Base-by-base conservation (phyloP, 345 rosid species). In the Pistacia atlantica region DNA sequence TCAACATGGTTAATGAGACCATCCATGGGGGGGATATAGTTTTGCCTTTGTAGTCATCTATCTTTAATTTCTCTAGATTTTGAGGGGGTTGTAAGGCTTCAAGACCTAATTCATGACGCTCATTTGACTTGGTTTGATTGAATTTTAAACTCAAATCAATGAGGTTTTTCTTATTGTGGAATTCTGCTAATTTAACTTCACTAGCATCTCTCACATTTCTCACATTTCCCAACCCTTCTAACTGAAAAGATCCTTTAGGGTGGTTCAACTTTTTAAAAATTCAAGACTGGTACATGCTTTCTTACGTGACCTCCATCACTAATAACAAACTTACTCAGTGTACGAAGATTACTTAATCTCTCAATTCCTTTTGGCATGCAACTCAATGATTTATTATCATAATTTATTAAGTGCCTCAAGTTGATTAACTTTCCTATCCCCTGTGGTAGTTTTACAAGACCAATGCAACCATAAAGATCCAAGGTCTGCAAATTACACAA, bases 41-140 rank as follows among this genome's bases (percentile, higher is more conserved):
- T 7, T 33, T 63, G 48, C 67, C 67, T 63, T 33, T 16, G 18
- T 63, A 63, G 8, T 63, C 11, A 33, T 16, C 45, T 63, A 63
- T 12, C 14, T 5, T 14, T 16, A 63, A 8, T 35, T 63, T 17
- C 46, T 33, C 46, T 35, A 63, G 31, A 17, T 63, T 63, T 35
- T 35, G 33, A 8, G 66, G 66, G 4, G 66, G 66, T 31, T 62
- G 66, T 33, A 62, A 16, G 45, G 42, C 67, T 61, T 61, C 65
- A 61, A 61, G 65, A 28, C 28, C 25, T 60, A 10, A 25, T 14
- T 61, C 33, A 33, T 28, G 16, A 9, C 25, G 16, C 33, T 61
- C 65, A 59, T 61, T 12, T 61, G 37, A 25, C 65, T 42, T 11
- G 4, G 1, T 22, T 28, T 25, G 8, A 42, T 60, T 60, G 8